phyloP scores from a whole-genome alignment of 2,329 filamentous ascomycete species.

The Akanthomyces dipterigenus region DNA sequence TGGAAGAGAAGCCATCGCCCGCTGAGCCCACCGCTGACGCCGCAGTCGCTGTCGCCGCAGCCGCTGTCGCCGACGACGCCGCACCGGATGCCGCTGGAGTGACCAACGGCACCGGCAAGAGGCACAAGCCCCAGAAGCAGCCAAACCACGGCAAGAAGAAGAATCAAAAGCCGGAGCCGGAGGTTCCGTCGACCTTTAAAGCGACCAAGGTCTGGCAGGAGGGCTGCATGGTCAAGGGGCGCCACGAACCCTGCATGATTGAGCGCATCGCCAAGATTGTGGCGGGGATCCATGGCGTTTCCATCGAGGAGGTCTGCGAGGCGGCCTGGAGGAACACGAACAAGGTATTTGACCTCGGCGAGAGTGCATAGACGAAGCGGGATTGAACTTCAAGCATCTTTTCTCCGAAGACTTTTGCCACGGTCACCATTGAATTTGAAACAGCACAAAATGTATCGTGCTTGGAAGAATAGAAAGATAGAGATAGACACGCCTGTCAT shows the following conservation, averaged over 20 bases:
- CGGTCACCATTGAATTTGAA: too few relatives aligned
- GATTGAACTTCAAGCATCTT: too few relatives aligned
- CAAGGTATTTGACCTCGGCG: constrained; percentile 68
- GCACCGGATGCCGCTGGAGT: constrained; percentile 10
- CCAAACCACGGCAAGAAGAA: constrained; percentile 29
- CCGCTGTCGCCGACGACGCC: not conserved
- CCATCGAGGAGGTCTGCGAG: constrained; percentile 77
- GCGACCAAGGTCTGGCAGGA: constrained; percentile 89
- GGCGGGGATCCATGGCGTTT: constrained; percentile 74
- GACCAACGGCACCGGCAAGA: constrained; percentile 15
- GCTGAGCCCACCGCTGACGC: not conserved
- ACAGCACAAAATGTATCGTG: not conserved
- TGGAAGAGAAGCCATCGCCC: constrained; percentile 27
- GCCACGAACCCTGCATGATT: constrained; percentile 89
- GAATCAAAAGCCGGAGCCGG: constrained; percentile 51
- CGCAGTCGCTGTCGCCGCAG: too few relatives aligned
- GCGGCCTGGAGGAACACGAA: constrained; percentile 78
- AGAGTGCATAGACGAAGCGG: constrained; percentile 25
- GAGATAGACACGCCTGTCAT: constrained; percentile 2
- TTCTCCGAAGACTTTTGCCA: too few relatives aligned
- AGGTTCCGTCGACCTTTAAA: constrained; percentile 67
- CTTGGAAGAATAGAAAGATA: constrained; percentile 6
- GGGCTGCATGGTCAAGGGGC: constrained; percentile 84
- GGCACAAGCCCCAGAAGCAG: constrained; percentile 27
- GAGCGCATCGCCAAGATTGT: constrained; percentile 82